A percentile compares a stretch with the other conserved stretches of the same genome.
phyloP scores from a whole-genome alignment of 345 rosid species.

The Pseudoturritis turrita region DNA sequence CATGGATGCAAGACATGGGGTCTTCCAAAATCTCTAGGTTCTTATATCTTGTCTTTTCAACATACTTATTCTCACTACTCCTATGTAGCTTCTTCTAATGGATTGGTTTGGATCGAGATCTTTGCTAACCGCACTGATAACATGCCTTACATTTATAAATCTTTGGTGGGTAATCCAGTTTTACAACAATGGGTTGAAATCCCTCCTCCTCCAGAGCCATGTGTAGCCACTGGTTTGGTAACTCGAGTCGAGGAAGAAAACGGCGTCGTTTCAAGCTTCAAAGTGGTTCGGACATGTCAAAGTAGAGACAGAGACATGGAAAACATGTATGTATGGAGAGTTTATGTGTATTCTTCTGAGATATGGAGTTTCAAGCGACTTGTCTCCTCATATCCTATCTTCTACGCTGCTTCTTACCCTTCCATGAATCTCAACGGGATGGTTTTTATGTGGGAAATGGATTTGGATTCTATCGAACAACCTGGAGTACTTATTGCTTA shows the following conservation, averaged over 20 bases:
- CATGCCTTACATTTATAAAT: neutral
- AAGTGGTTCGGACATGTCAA: neutral
- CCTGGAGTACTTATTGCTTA: neutral
- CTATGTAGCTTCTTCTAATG: constrained; percentile 7
- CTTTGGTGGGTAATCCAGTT: constrained; percentile 15
- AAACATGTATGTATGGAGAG: constrained; percentile 1
- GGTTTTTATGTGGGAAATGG: neutral
- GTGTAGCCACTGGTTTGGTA: neutral
- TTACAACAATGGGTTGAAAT: constrained; percentile 9
- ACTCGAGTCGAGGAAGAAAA: neutral
- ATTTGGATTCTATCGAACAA: neutral
- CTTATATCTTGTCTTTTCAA: neutral
- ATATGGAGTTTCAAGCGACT: neutral
- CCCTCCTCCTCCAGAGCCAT: neutral
- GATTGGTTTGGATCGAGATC: neutral
- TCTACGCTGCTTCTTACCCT: neutral
- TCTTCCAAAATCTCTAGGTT: neutral
- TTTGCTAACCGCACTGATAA: neutral
- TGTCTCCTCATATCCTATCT: neutral
- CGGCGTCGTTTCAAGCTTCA: constrained; percentile 1
- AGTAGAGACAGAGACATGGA: neutral
- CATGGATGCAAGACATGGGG: constrained; percentile 8
- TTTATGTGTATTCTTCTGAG: constrained; percentile 6
- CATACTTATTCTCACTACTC: neutral
- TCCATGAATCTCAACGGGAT: neutral